phyloP scores from a whole-genome alignment of 177 flowering plant genomes.

The Telopea speciosissima region DNA sequence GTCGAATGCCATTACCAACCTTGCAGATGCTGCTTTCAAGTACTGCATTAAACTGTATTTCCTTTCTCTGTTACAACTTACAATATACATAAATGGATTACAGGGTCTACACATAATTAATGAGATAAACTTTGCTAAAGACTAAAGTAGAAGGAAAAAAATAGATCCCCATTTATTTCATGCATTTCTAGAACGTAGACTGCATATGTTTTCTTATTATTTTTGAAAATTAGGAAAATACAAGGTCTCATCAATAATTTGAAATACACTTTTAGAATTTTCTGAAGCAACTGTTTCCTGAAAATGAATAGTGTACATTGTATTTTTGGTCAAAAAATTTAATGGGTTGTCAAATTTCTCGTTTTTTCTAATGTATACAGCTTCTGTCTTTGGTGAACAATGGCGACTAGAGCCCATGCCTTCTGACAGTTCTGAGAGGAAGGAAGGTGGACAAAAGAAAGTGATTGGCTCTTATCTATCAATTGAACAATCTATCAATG shows the following conservation, averaged over 20 bases:
- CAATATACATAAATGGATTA: too few relatives aligned
- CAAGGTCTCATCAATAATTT: too few relatives aligned
- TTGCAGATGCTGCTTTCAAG: conserved; percentile 33
- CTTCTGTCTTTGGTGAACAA: conserved; percentile 85
- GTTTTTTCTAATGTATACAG: conserved; percentile 29
- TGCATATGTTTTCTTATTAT: too few relatives aligned
- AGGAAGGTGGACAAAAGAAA: conserved; percentile 74
- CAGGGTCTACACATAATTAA: too few relatives aligned
- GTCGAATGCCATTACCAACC: conserved; percentile 48
- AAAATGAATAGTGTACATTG: not conserved
- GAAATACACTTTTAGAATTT: not conserved
- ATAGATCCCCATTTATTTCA: too few relatives aligned
- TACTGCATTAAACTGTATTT: not conserved
- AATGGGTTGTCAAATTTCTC: not conserved
- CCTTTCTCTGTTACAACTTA: too few relatives aligned
- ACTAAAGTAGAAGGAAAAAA: too few relatives aligned
- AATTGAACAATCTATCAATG: too few relatives aligned
- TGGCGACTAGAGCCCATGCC: conserved; percentile 72
- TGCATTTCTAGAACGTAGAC: too few relatives aligned
- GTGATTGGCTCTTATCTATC: conserved; percentile 89
- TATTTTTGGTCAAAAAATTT: not conserved
- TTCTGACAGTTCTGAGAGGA: conserved; percentile 57
- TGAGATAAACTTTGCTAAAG: too few relatives aligned
- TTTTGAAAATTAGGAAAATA: too few relatives aligned
- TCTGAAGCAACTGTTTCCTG: not conserved